Base-by-base conservation (phyloP, 177 flowering plant species). In the Vitis hybrid region DNA sequence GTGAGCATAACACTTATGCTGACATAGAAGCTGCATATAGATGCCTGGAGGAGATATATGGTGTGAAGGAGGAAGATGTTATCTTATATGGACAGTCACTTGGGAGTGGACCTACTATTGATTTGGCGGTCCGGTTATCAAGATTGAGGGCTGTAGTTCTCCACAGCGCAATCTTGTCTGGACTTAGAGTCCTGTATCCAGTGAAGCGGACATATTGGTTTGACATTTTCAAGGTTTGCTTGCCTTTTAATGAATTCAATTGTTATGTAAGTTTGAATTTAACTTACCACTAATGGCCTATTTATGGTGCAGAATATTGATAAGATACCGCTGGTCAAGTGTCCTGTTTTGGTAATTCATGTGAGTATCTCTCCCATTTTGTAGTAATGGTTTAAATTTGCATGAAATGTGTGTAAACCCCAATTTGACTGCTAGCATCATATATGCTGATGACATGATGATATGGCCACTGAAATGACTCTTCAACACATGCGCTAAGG, bases 81-180 rank as follows among this genome's bases (percentile, higher is more conserved):
- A 85, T 94, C 60, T 79, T 94, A 62, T 94, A 93, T 60, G 99
- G 99, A 31, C 99, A 94, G 64, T 94, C 99, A 3, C 97, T 94
- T 69, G 98, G 99, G 8, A 92, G 97, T 75, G 98, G 99, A n/a
- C 99, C 98, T 11, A 94, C 97, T 26, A 70, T 93, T 72, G 97
- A 94, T 75, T 75, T 94, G 75, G 98, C 97, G 4, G 69, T 87
- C 52, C 82, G 85, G 60, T 80, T 94, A 72, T 83, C 86, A 2
- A 80, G 75, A 31, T 74, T 93, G 75, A 85, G 98, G 80, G 99
- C 97, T 51, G 90, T 93, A 58, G 86, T 94, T 72, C 93, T 94
- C 57, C 99, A 93, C 73, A 94, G 99, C 73, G 87, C 97, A 1
- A 93, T 94, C 57, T 31, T 88, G 74, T 93, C 98, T 70, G 99